Evolutionary conservation across 257 asterid species (phyloP).

Genomic region (Ilex asprella): DNA sequence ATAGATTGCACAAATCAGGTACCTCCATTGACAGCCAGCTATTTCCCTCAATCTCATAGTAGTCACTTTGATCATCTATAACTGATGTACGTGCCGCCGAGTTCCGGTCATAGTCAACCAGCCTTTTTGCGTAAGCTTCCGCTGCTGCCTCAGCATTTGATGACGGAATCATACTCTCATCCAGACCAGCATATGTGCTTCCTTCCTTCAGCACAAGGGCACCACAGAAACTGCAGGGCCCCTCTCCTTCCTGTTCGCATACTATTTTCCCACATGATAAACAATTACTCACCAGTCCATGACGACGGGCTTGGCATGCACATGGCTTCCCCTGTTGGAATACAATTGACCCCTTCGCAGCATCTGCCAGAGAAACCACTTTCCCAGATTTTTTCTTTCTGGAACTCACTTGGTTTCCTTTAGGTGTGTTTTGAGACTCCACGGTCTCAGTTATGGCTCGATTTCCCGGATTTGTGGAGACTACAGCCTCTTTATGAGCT

Average conservation of each 20-base stretch:
- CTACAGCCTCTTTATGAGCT: conserved; percentile 40
- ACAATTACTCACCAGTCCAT: conserved; percentile 77
- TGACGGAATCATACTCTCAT: conserved; percentile 36
- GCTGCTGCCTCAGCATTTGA: conserved; percentile 82
- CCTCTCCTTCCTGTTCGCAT: conserved; percentile 97
- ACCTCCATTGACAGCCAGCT: conserved; percentile 90
- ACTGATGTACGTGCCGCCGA: conserved; percentile 98
- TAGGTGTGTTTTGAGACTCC: conserved; percentile 27
- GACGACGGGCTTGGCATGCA: conserved; percentile 90
- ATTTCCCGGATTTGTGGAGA: conserved; percentile 37
- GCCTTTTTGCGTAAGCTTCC: conserved; percentile 89
- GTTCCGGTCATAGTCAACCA: conserved; percentile 88
- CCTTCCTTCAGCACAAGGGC: conserved; percentile 88
- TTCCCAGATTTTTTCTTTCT: conserved; percentile 83
- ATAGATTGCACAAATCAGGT: conserved; percentile 1
- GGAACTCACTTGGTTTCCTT: conserved; percentile 37
- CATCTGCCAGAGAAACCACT: conserved; percentile 83
- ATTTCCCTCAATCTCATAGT: conserved; percentile 78
- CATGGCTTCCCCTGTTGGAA: conserved; percentile 94
- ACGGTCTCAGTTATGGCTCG: conserved; percentile 26
- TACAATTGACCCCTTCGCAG: conserved; percentile 84
- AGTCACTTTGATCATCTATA: conserved; percentile 96
- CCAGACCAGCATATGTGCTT: conserved; percentile 82
- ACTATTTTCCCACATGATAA: conserved; percentile 94
- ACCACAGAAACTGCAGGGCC: conserved; percentile 89